phyloP scores from a whole-genome alignment of 352 stramenopile species.

The Aphanomyces cochlioides region DNA sequence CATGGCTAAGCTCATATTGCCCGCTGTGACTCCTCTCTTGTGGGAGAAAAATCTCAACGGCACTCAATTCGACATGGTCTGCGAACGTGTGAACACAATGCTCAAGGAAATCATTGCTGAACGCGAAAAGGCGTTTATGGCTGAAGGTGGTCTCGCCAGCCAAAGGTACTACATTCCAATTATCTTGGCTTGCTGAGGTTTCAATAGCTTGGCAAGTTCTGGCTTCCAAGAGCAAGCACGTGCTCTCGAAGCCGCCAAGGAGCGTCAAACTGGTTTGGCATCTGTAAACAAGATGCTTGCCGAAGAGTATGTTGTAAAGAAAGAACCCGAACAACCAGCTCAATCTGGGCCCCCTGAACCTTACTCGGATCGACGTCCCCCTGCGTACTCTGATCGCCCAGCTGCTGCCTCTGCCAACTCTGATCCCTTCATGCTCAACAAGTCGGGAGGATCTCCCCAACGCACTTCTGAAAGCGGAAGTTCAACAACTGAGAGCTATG shows the following conservation, averaged over 20 bases:
- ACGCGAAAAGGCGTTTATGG: slow-evolving; percentile 72
- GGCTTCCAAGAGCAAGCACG: slow-evolving; percentile 65
- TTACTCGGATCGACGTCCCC: slow-evolving; percentile 62
- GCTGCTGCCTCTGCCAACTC: background rate
- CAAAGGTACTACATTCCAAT: slow-evolving; percentile 10
- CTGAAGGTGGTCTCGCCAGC: slow-evolving; percentile 59
- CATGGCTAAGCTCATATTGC: slow-evolving; percentile 77
- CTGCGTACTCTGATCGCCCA: slow-evolving; percentile 19
- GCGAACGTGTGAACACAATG: slow-evolving; percentile 86
- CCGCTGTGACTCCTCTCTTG: slow-evolving; percentile 68
- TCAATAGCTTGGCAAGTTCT: slow-evolving; percentile 48
- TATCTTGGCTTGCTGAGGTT: slow-evolving; percentile 41
- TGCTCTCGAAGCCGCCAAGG: slow-evolving; percentile 62
- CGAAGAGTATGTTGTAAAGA: slow-evolving; percentile 70
- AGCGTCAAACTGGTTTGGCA: slow-evolving; percentile 55
- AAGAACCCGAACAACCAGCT: slow-evolving; percentile 37
- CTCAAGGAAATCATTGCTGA: slow-evolving; percentile 81
- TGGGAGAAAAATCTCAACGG: slow-evolving; percentile 80
- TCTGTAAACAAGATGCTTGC: slow-evolving; percentile 75
- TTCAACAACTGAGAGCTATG: slow-evolving; percentile 24
- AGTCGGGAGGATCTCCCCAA: background rate
- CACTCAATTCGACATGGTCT: slow-evolving; percentile 80
- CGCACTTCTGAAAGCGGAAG: background rate
- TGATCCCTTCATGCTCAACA: slow-evolving; percentile 23
- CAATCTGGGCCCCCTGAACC: slow-evolving; percentile 37